These are phyloP conservation scores for Backusella morwellensis DNA, from an alignment of 192 early-diverging fungal genomes.

Conservation along the genomic window DNA sequence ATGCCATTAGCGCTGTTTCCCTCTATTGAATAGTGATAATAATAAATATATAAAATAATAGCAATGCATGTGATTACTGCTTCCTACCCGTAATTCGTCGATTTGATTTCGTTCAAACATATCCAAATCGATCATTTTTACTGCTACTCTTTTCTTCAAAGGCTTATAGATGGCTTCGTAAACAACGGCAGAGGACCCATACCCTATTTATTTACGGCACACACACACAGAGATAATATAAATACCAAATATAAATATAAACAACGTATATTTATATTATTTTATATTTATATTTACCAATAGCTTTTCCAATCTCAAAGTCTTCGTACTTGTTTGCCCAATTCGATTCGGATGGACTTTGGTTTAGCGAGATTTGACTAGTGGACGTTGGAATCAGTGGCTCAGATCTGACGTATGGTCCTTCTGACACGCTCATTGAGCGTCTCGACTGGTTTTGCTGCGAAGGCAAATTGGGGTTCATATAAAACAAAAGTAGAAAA, in stretches of 20 bases:
- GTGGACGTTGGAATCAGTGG: neutral
- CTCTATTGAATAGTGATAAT: conserved; percentile 38
- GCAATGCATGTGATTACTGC: neutral
- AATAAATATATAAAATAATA: neutral
- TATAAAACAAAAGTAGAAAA: neutral
- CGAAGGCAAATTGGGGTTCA: neutral
- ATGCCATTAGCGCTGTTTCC: conserved; percentile 83
- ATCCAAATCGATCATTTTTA: conserved; percentile 89
- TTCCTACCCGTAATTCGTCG: conserved; percentile 76
- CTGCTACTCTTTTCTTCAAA: conserved; percentile 62
- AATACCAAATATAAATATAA: conserved; percentile 4
- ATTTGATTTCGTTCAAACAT: conserved; percentile 93
- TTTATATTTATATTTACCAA: conserved; percentile 22
- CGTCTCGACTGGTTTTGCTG: neutral
- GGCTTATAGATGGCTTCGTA: conserved; percentile 79
- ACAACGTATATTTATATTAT: neutral
- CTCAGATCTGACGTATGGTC: neutral
- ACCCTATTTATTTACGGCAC: conserved; percentile 45
- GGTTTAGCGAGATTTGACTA: neutral
- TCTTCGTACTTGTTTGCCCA: conserved; percentile 33
- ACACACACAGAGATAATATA: neutral
- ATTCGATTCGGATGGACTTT: conserved; percentile 16
- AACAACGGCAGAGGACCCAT: conserved; percentile 83
- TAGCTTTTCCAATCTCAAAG: conserved; percentile 32
- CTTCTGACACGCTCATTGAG: neutral